Percentiles rank a stretch among this genome's conserved stretches.
phyloP scores from a whole-genome alignment of 805 yeast genomes.

The Cyberlindnera suaveolens region DNA sequence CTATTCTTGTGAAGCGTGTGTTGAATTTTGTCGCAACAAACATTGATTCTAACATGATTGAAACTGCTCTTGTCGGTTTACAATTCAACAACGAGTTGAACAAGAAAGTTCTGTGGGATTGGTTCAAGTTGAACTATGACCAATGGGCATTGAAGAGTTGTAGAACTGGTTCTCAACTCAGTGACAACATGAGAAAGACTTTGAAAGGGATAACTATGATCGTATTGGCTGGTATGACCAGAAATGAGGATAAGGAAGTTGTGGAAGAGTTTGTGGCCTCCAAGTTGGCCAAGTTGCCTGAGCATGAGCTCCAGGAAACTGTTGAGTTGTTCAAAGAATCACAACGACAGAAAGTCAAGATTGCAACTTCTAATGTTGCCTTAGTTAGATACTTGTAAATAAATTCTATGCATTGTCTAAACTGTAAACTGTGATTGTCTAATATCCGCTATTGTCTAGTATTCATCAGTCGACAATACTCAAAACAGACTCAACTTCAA shows the following conservation, averaged over 20 bases:
- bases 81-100: constrained; percentile 30
- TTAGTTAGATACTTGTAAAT: constrained; percentile 5
- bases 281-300: constrained; percentile 30
- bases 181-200: constrained; percentile 41
- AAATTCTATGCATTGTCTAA: background rate
- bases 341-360: constrained; percentile 11
- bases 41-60: constrained; percentile 49
- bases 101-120: constrained; percentile 40
- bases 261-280: constrained; percentile 28
- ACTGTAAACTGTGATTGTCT: background rate
- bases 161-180: constrained; percentile 38
- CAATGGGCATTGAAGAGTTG: constrained; percentile 44
- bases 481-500: constrained; percentile 15
- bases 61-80: constrained; percentile 51
- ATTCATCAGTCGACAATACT: background rate
- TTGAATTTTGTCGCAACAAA: constrained; percentile 53
- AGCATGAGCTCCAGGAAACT: constrained; percentile 30
- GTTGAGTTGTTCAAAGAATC: constrained; percentile 6
- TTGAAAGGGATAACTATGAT: constrained; percentile 32
- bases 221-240: constrained; percentile 31
- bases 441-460: background rate
- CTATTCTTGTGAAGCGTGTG: constrained; percentile 43
- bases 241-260: constrained; percentile 20
- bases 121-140: constrained; percentile 50
- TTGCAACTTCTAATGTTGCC: constrained; percentile 8